These are phyloP conservation scores for Pseudogymnoascus sp. DNA, from an alignment of 2,329 filamentous ascomycete species.

Conservation along the genomic window DNA sequence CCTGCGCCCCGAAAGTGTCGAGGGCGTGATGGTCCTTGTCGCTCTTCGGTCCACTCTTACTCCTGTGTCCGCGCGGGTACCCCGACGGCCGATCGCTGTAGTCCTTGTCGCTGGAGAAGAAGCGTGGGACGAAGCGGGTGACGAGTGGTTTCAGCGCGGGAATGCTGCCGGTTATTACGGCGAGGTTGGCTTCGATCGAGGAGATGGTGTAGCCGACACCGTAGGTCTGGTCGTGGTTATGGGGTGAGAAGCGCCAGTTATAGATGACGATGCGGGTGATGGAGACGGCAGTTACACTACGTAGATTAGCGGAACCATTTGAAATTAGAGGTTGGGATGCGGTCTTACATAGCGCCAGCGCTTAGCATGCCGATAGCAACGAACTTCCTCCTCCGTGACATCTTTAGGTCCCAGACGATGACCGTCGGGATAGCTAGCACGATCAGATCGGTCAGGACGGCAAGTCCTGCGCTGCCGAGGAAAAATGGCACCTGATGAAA, in stretches of 20 bases:
- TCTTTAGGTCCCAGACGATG: conserved; percentile 18
- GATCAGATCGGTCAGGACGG: conserved; percentile 18
- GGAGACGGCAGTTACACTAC: conserved; percentile 17
- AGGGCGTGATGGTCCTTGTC: neutral
- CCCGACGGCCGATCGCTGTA: neutral
- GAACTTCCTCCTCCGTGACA: conserved; percentile 16
- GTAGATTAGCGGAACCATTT: neutral
- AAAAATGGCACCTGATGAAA: conserved; percentile 15
- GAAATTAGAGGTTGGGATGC: neutral
- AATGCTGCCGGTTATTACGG: conserved; percentile 16
- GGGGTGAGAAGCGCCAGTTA: conserved; percentile 11
- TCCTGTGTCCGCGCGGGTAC: neutral
- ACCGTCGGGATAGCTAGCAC: conserved; percentile 18
- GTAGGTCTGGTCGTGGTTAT: conserved; percentile 12
- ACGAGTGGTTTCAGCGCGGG: conserved; percentile 13
- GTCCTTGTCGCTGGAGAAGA: neutral
- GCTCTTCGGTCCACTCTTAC: neutral
- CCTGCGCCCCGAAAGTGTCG: conserved; percentile 1
- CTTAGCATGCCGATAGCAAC: conserved; percentile 10
- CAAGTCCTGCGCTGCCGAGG: conserved; percentile 16
- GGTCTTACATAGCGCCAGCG: conserved; percentile 13
- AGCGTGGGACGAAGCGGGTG: conserved; percentile 9
- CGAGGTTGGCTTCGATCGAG: conserved; percentile 17
- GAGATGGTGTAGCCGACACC: conserved; percentile 19
- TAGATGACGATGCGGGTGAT: conserved; percentile 14